Evolutionary conservation across 345 rosid species (phyloP).

Genomic region (Citrus reticulata): DNA sequence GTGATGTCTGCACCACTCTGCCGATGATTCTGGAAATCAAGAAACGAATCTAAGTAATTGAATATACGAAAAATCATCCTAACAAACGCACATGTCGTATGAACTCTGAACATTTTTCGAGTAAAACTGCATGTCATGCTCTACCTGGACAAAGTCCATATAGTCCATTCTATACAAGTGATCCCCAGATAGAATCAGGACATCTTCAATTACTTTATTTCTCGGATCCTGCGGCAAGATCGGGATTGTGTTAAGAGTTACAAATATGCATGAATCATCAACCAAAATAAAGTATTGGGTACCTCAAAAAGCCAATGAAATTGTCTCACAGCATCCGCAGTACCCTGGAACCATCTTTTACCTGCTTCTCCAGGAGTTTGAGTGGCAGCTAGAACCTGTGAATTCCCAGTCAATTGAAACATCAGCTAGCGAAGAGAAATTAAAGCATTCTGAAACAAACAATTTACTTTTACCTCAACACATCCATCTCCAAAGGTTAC

Average conservation of each 20-base stretch:
- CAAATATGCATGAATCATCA: no score
- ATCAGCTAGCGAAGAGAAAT: neutral
- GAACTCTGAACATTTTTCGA: neutral
- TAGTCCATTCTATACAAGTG: slow-evolving; percentile 94
- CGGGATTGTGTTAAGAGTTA: neutral
- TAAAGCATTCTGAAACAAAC: neutral
- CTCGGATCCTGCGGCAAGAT: slow-evolving; percentile 51
- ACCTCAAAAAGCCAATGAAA: slow-evolving; percentile 99
- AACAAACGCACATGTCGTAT: neutral
- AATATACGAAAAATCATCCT: slow-evolving; percentile 7
- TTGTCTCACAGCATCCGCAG: slow-evolving; percentile 95
- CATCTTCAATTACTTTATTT: slow-evolving; percentile 82
- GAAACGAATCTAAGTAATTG: neutral
- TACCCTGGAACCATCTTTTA: slow-evolving; percentile 93
- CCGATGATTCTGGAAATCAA: slow-evolving; percentile 68
- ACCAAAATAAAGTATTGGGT: neutral
- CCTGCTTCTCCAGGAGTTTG: slow-evolving; percentile 94
- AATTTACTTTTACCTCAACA: slow-evolving; percentile 51
- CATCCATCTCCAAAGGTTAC: slow-evolving; percentile 79
- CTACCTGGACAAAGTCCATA: slow-evolving; percentile 89
- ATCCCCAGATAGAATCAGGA: slow-evolving; percentile 89
- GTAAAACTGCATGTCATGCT: slow-evolving; percentile 2
- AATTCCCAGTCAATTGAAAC: neutral
- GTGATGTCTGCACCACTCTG: slow-evolving; percentile 93
- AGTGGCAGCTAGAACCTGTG: slow-evolving; percentile 86